Base-by-base conservation (phyloP, 495 filamentous ascomycete genomes). In the Terfezia claveryi region DNA sequence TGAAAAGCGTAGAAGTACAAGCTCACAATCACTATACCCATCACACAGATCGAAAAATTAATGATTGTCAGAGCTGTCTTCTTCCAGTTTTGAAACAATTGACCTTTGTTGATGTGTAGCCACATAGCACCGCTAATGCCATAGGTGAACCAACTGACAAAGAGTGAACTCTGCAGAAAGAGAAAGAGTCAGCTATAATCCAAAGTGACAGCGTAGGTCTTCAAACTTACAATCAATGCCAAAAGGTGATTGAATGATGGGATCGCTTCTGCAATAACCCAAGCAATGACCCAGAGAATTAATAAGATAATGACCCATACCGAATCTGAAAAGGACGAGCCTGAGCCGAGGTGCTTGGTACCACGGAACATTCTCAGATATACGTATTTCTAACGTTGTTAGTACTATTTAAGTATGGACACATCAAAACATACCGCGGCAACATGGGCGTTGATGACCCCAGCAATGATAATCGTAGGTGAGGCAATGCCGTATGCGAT, bases 401-500 rank as follows among this genome's bases (percentile, higher is more conserved):
- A 52, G 17, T 23, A 5, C 27, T 32, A 1, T 32, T 32, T 32
- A 32, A 32, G 27, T 32, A 7, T 32, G 27, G 27, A 9, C 14
- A 4, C 23, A 52, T 37, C 16, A 38, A 44, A 38, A 57, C 38
- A 23, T 36, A 57, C 56, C 20, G 58, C 62, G 16, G 74, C 73
- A 37, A 76, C 70, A 56, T 77, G 73, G 65, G 77, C 82, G 66
- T 85, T 80, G 64, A 88, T 81, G 38, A 88, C 82, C 54, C 80
- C 80, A 4, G 75, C 73, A 36, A 83, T 71, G 46, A 83, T 68
- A 56, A 83, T 78, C 14, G 82, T 85, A 0, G 86, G 86, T 14
- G 85, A 71, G 36, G 84, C 85, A 56, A 92, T 71, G 16, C 85
- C 85, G 61, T 83, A 93, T 3, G 83, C 81, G 38, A 87, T 66